Evolutionary conservation across 768 basidiomycete genomes (phyloP), one percentile per base, ranked within the genome.

Genomic region (Pleurotus platypus): DNA sequence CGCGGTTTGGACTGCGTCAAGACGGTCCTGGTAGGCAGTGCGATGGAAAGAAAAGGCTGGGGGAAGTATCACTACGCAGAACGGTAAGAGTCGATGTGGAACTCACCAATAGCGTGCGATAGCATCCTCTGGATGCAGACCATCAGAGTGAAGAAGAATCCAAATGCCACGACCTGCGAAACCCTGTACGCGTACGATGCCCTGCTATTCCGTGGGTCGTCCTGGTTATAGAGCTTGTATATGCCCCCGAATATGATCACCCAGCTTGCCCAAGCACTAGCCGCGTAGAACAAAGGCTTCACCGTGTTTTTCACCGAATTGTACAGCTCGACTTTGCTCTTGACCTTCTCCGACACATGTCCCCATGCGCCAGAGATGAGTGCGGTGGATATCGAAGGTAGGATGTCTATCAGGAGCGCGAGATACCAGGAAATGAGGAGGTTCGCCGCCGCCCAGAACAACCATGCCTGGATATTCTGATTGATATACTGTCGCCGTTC

Each of bases 381-480:
- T 60, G 79, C 75, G 40, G 77, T 81, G 50, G 76, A 62, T 50
- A 86, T 48, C 43, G 78, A 72, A 9, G 90, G 89, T 51, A 89
- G 69, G 54, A 91, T 69, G 66, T 91, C 87, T 62, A 90, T 73
- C 58, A 87, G 71, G 71, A 89, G 73, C 16, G 86, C 90, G 35
- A 92, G 82, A 59, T 78, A 86, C 90, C 90, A 92, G 2, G 89
- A 90, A 51, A 90, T 78, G 57, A 89, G 72, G 51, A 91, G 72
- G 67, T 92, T 91, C 39, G 86, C 80, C 4, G 89, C 90, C 5
- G 82, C 83, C 89, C 90, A 92, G 69, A 89, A 89, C 2, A 91
- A 74, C 90, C 90, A 92, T 2, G 87, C 86, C 66, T 87, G 75
- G 46, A 87, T 68, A 66, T 87, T 91, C 60, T 85, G 78, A 55